Conservation (phyloP, 768 basidiomycete genomes). For the Lactarius quietus region DNA sequence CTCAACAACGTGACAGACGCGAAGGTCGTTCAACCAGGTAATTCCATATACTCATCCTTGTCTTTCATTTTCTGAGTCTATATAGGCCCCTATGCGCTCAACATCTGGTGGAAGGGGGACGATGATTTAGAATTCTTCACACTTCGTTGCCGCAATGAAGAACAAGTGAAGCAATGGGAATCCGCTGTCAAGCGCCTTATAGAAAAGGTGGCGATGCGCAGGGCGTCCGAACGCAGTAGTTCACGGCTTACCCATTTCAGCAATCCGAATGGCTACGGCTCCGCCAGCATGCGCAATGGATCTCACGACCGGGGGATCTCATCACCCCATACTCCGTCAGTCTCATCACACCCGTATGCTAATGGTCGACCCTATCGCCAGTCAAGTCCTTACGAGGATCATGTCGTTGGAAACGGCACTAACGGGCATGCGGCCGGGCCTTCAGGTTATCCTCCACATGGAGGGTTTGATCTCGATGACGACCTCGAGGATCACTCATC, state of each 20-base stretch:
- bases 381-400: conserved; percentile 20
- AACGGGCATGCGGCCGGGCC: conserved; percentile 42
- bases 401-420: conserved; percentile 23
- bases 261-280: conserved; percentile 46
- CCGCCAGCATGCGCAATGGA: conserved; percentile 19
- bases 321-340: conserved; percentile 31
- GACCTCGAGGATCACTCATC: conserved; percentile 75
- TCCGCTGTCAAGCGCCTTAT: conserved; percentile 84
- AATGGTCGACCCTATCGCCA: conserved; percentile 26
- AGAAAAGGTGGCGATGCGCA: conserved; percentile 64
- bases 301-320: conserved; percentile 6
- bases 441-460: conserved; percentile 55
- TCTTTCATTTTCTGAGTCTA: conserved; percentile 5
- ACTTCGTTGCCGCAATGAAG: conserved; percentile 87
- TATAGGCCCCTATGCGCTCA: conserved; percentile 67
- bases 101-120: conserved; percentile 94
- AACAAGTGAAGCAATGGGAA: conserved; percentile 93
- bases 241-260: conserved; percentile 46
- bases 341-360: conserved; percentile 28
- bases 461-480: conserved; percentile 73
- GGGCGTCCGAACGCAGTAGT: conserved; percentile 61
- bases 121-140: conserved; percentile 93
- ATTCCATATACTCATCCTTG: conserved; percentile 31
- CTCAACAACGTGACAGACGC: conserved; percentile 92
- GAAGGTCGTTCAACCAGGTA: conserved; percentile 50